Conservation (phyloP, 495 filamentous ascomycete genomes). For the Amphirosellinia nigrospora region DNA sequence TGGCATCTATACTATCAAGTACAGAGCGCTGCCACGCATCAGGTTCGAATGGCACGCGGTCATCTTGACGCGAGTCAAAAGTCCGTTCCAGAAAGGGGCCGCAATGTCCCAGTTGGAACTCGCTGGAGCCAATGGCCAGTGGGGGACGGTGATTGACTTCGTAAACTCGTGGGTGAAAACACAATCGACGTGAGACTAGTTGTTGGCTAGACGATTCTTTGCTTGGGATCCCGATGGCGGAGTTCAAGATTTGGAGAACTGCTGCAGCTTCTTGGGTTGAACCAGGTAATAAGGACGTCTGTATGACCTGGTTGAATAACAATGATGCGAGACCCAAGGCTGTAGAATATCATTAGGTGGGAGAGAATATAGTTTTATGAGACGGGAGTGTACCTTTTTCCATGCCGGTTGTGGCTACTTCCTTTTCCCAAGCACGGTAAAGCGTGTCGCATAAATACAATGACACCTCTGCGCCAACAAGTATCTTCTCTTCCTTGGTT, state of each 20-base stretch:
- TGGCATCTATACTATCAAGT: conserved; percentile 71
- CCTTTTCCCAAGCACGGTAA: conserved; percentile 20
- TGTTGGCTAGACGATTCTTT: not conserved
- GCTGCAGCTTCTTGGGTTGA: conserved; percentile 37
- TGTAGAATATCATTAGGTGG: not conserved
- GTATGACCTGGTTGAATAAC: conserved; percentile 33
- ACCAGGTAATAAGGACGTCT: conserved; percentile 27
- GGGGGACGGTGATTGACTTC: conserved; percentile 24
- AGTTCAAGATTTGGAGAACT: conserved; percentile 37
- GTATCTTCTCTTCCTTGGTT: conserved; percentile 34
- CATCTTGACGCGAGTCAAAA: conserved; percentile 70
- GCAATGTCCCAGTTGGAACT: conserved; percentile 71
- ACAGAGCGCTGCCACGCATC: conserved; percentile 79
- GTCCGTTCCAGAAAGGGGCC: conserved; percentile 77
- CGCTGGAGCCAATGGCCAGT: conserved; percentile 36
- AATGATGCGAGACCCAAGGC: conserved; percentile 14
- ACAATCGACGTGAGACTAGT: conserved; percentile 14
- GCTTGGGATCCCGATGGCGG: conserved; percentile 31
- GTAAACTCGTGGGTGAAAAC: conserved; percentile 8
- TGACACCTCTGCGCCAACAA: conserved; percentile 51
- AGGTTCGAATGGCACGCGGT: conserved; percentile 70
- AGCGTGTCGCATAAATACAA: conserved; percentile 55
- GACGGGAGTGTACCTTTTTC: conserved; percentile 13
- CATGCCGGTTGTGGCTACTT: conserved; percentile 26
- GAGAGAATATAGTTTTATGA: not conserved